Base-by-base conservation (phyloP, 169 alveolate genomes). In the Eimeria sp. region DNA sequence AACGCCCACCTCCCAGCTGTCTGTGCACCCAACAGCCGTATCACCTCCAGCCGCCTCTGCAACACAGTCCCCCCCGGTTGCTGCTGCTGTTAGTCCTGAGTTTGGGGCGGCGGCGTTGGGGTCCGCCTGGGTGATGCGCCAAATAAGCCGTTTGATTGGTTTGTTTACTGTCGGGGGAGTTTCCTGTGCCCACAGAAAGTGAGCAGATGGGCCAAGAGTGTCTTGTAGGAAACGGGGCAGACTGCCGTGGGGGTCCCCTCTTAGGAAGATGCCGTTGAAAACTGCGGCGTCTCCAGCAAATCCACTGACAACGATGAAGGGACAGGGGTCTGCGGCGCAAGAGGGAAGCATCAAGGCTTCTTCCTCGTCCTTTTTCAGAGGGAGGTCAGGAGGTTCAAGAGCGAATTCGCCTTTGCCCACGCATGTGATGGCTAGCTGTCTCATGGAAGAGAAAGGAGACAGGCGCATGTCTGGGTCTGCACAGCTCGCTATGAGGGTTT, bases 271-370 rank as follows among this genome's bases (percentile, higher is more conserved):
- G 16, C 95, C 95, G 84, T 92, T 78, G 70, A 92, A 70, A 2
- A 49, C 49, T 0, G 49, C 75, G n/a, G 95, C 95, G 4, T 89
- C 95, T 30, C 95, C 86, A 34, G 95, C 34, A 57, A 95, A 87
- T 30, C 96, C 96, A 22, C 73, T 83, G 92, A 89, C 92, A 58
- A 40, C 34, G 7, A 95, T 88, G 75, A 76, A 95, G 43, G 96
- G 96, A 72, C 96, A 95, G 34, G 63, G 88, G 40, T 95, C 96
- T 3, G 91, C 18, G 40, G 75, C 89, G 92, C 96, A 95, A 2
- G 95, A 54, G 9, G 95, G 95, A n/a, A 94, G 94, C 58, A 89
- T 9, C 58, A 75, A 27, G 34, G 87, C 95, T 54, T 45, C 95
- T 47, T 89, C 95, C 49, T 70, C 95, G 95, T 89, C 95, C 6